Conservation (phyloP, 805 yeast genomes). For the Brettanomyces sp. region DNA sequence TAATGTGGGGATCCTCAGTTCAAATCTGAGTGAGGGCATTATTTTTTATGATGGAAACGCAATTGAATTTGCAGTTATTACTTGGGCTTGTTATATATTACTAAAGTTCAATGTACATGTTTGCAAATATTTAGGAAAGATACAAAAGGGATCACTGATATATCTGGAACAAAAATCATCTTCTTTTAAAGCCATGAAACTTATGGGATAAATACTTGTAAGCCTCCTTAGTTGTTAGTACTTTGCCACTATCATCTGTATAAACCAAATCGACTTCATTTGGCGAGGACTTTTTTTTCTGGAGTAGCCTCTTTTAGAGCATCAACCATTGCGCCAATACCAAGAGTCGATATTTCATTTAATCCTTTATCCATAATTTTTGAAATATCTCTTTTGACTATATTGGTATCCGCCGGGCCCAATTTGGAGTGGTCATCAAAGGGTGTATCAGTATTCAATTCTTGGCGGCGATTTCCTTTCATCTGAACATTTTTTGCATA, state of each 20-base stretch:
- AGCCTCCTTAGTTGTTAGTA: constrained; percentile 58
- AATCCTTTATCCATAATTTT: constrained; percentile 4
- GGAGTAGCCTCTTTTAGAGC: constrained; percentile 16
- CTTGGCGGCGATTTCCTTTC: too few species aligned
- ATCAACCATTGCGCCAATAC: constrained; percentile 29
- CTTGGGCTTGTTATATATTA: too few species aligned
- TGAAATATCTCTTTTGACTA: neutral
- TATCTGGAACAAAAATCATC: too few species aligned
- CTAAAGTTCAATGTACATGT: too few species aligned
- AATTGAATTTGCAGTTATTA: too few species aligned
- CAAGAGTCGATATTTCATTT: constrained; percentile 11
- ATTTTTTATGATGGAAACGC: too few species aligned
- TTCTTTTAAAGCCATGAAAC: constrained; percentile 49
- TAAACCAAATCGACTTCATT: constrained; percentile 47
- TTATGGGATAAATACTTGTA: constrained; percentile 68
- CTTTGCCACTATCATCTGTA: constrained; percentile 54
- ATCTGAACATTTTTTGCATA: constrained; percentile 11
- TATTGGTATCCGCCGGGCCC: too few species aligned
- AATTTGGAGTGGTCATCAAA: neutral
- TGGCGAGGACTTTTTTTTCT: constrained; percentile 5
- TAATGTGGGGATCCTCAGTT: too few species aligned
- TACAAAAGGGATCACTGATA: too few species aligned
- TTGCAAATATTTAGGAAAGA: too few species aligned
- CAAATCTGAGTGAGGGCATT: too few species aligned
- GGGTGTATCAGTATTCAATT: too few species aligned